phyloP scores from a whole-genome alignment of 192 early-diverging fungal species.

The Physocladia obscura region DNA sequence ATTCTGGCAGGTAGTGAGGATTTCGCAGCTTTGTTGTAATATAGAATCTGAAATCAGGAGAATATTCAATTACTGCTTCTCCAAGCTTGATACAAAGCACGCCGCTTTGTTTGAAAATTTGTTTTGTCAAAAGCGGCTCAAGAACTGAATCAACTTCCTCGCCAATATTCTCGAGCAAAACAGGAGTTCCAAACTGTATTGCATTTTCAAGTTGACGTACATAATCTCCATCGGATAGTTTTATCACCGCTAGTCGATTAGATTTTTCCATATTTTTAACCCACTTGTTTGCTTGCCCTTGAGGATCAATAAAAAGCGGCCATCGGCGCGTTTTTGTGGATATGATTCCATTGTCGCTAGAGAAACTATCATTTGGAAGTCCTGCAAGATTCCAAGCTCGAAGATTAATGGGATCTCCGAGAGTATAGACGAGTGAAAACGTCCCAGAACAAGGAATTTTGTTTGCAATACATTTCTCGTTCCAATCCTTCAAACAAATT shows the following conservation, averaged over 20 bases:
- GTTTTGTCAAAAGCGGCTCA: constrained; percentile 63
- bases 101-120: constrained; percentile 64
- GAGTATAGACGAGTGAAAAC: constrained; percentile 51
- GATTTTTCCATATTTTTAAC: constrained; percentile 65
- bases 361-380: constrained; percentile 61
- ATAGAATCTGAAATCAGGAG: constrained; percentile 61
- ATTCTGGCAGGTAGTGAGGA: constrained; percentile 63
- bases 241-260: constrained; percentile 56
- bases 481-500: constrained; percentile 50
- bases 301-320: constrained; percentile 63
- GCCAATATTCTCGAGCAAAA: constrained; percentile 61
- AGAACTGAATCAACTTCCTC: constrained; percentile 66
- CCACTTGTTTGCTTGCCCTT: constrained; percentile 69
- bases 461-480: constrained; percentile 35
- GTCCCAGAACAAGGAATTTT: constrained; percentile 51
- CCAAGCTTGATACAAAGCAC: constrained; percentile 60
- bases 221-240: constrained; percentile 61
- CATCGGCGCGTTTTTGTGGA: constrained; percentile 55
- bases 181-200: constrained; percentile 63
- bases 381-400: constrained; percentile 61
- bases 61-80: constrained; percentile 62
- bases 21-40: constrained; percentile 64
- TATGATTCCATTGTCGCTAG: constrained; percentile 62
- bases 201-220: constrained; percentile 60
- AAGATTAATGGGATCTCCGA: constrained; percentile 62